Evolutionary conservation across 208 protist genomes (phyloP), one percentile per base, ranked within the genome.

Genomic region (Endotrypanum monterogeii): DNA sequence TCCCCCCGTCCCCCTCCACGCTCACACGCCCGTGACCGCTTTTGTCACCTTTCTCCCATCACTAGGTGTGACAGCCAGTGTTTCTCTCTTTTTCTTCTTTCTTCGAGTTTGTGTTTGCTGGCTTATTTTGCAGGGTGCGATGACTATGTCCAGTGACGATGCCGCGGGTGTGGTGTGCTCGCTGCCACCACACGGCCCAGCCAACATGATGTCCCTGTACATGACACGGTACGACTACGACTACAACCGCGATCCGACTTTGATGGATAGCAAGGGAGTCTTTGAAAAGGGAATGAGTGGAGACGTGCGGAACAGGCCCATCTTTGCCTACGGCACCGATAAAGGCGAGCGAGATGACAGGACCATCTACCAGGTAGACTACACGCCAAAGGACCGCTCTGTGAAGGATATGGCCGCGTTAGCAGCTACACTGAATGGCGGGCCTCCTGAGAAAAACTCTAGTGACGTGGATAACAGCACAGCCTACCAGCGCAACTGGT

Each of bases 141-240:
- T 57, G 65, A 55, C 23, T 16, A 57, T 41, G 65, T 12, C 65
- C 30, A 57, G 44, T 14, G 48, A 70, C 32, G 65, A 70, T 57
- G 65, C 65, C 12, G 48, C 16, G 48, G 11, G 18, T 18, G 25
- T 60, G 61, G 25, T 0, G 7, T 46, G 50, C 57, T 3, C 68
- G 58, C 62, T 94, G 52, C 79, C 87, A 9, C 88, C 85, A 9
- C 92, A 94, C 66, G 83, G 73, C 6, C 68, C 86, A 25, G 83
- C 89, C n/a, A 86, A 94, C 78, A 94, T 94, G 87, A 67, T 92
- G 37, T 80, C 91, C 56, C 69, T 84, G 18, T 94, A 83, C 86
- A 93, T 96, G 88, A 94, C 92, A 11, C 86, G 86, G 25, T 94
- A 96, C 71, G 92, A 96, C 79, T 94, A 96, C 81, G 89, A 94